phyloP scores from a whole-genome alignment of 768 basidiomycete genomes.

The Termitomyces sp. region DNA sequence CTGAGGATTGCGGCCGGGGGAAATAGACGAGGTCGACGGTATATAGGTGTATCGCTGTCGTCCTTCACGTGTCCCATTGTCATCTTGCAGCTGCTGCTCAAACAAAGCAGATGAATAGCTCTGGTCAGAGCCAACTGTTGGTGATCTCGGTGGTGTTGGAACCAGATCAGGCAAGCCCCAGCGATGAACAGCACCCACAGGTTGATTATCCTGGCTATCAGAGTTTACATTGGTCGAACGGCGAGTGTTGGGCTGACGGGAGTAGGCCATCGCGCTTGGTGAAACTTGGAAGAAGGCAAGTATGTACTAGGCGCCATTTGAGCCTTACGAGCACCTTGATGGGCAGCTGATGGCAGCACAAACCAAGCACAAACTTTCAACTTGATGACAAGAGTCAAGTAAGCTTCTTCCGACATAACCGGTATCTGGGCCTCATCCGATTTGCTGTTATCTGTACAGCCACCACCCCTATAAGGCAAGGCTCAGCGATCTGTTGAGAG shows the following conservation, averaged over 20 bases:
- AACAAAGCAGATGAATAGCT: neutral
- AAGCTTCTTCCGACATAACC: too few relatives aligned
- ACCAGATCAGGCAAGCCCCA: neutral
- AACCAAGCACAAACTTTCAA: too few relatives aligned
- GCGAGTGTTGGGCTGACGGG: neutral
- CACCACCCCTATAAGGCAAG: too few relatives aligned
- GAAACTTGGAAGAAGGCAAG: neutral
- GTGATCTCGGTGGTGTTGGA: neutral
- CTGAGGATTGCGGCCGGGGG: neutral
- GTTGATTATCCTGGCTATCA: neutral
- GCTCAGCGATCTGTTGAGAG: too few relatives aligned
- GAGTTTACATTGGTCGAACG: neutral
- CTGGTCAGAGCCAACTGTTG: neutral
- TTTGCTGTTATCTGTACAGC: too few relatives aligned
- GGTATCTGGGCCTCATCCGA: too few relatives aligned
- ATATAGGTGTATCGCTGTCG: slow-evolving; percentile 13
- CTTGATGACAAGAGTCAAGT: too few relatives aligned
- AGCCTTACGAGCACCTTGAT: neutral
- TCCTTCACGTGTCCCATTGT: neutral
- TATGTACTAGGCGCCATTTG: neutral
- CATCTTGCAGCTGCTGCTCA: neutral
- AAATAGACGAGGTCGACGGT: slow-evolving; percentile 11
- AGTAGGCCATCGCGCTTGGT: neutral
- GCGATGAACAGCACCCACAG: neutral
- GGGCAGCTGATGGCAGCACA: neutral